These are phyloP conservation scores for Blepharisma stoltei DNA, from an alignment of 73 alveolate species.

Conservation along the genomic window DNA sequence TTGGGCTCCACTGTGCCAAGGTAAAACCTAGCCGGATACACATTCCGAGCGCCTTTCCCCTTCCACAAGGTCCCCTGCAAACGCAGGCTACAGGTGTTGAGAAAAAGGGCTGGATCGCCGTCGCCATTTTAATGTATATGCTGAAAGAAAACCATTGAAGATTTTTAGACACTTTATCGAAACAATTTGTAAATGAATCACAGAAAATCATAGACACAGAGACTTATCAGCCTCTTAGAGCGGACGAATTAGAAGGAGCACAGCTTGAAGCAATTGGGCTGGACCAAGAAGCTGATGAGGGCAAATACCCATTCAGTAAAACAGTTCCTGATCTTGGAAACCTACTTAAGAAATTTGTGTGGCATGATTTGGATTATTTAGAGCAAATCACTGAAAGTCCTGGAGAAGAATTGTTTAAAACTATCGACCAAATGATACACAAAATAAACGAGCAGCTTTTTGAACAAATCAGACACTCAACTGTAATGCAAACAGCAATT, in stretches of 20 bases:
- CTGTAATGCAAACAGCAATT: conserved; percentile 23
- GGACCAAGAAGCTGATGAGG: not conserved
- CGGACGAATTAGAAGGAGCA: not conserved
- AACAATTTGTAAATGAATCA: not conserved
- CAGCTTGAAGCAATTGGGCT: conserved; percentile 1
- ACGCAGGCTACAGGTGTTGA: too few species aligned
- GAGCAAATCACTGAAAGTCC: conserved; percentile 1
- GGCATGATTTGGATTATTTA: conserved; percentile 4
- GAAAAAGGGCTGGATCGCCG: too few species aligned
- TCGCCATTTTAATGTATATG: too few species aligned
- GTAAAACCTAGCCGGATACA: too few species aligned
- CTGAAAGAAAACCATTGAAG: not conserved
- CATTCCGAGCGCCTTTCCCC: too few species aligned
- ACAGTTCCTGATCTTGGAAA: conserved; percentile 15
- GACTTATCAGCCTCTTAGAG: not conserved
- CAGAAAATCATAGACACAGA: not conserved
- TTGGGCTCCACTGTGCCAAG: too few species aligned
- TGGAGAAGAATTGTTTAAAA: conserved; percentile 24
- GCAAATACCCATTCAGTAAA: conserved; percentile 6
- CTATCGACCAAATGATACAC: conserved; percentile 18
- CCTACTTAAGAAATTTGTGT: conserved; percentile 1
- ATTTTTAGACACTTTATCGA: not conserved
- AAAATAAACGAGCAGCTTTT: not conserved
- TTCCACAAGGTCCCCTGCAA: too few species aligned
- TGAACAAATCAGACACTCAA: not conserved